Evolutionary conservation across 2,329 filamentous ascomycete species (phyloP).

Genomic region (Fusarium nurragi): DNA sequence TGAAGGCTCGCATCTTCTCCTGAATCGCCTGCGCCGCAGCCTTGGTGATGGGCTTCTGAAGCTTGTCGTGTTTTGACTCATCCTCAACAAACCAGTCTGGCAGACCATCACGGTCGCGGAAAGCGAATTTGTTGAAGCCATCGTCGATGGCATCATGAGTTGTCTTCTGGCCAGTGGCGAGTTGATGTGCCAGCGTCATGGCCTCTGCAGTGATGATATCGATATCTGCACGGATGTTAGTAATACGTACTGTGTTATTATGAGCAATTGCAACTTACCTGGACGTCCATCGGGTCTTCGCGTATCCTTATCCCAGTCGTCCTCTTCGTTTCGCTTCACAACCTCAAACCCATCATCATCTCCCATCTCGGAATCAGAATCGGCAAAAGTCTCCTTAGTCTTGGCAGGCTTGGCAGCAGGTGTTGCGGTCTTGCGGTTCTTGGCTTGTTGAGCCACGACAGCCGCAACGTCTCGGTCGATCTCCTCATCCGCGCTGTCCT

Average conservation of each 20-base stretch:
- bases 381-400: constrained; percentile 37
- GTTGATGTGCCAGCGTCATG: constrained; percentile 94
- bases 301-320: constrained; percentile 74
- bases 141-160: constrained; percentile 86
- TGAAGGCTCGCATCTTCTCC: constrained; percentile 90
- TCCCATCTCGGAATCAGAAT: constrained; percentile 48
- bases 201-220: constrained; percentile 99
- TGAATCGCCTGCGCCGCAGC: constrained; percentile 91
- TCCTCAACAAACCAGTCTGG: constrained; percentile 99
- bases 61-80: constrained; percentile 83
- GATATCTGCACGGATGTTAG: constrained; percentile 67
- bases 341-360: constrained; percentile 68
- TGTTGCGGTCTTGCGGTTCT: constrained; percentile 40
- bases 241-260: not conserved
- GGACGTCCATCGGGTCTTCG: constrained; percentile 70
- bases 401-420: not conserved
- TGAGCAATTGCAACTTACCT: constrained; percentile 54
- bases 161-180: constrained; percentile 86
- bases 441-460: constrained; percentile 40
- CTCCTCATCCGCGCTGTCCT: constrained; percentile 45
- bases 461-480: constrained; percentile 48
- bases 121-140: constrained; percentile 90
- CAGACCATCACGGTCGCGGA: constrained; percentile 89
- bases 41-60: constrained; percentile 88
- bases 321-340: constrained; percentile 60